phyloP scores from a whole-genome alignment of 2,329 filamentous ascomycete species.

The Juglanconis oblonga region DNA sequence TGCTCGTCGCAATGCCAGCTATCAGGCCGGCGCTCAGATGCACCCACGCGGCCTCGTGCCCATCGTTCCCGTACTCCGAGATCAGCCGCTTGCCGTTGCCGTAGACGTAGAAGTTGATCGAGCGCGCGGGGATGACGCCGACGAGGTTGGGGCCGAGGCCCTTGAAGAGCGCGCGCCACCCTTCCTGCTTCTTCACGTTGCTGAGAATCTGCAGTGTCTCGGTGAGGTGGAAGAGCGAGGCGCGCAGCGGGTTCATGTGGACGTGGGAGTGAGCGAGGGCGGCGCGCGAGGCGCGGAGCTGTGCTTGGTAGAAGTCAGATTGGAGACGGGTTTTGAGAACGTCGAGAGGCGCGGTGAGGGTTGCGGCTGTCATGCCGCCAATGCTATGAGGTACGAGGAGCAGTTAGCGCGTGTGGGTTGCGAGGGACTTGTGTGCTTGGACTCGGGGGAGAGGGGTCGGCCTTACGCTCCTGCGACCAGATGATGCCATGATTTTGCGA shows the following conservation, averaged over 20 bases:
- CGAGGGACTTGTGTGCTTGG: background rate
- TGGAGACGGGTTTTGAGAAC: slow-evolving; percentile 92
- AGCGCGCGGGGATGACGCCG: slow-evolving; percentile 83
- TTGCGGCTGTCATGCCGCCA: slow-evolving; percentile 86
- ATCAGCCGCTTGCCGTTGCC: slow-evolving; percentile 86
- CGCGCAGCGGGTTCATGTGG: slow-evolving; percentile 62
- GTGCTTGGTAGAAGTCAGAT: slow-evolving; percentile 89
- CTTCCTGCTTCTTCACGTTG: slow-evolving; percentile 77
- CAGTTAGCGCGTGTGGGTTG: slow-evolving; percentile 18
- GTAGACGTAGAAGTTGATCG: slow-evolving; percentile 93
- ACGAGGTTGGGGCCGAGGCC: slow-evolving; percentile 87
- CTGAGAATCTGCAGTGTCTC: slow-evolving; percentile 86
- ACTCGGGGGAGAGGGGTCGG: background rate
- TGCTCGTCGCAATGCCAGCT: slow-evolving; percentile 82
- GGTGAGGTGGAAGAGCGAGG: slow-evolving; percentile 69
- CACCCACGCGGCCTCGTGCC: slow-evolving; percentile 68
- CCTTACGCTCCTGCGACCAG: slow-evolving; percentile 85
- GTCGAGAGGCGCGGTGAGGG: slow-evolving; percentile 91
- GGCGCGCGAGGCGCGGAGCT: slow-evolving; percentile 67
- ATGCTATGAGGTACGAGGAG: slow-evolving; percentile 47
- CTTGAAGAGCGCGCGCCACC: slow-evolving; percentile 86
- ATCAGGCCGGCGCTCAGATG: slow-evolving; percentile 73
- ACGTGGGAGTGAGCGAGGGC: slow-evolving; percentile 46
- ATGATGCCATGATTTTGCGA: slow-evolving; percentile 84
- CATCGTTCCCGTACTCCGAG: slow-evolving; percentile 69